phyloP scores from a whole-genome alignment of 1,284 basidiomycete species.

The Cutaneotrichosporon sp. region DNA sequence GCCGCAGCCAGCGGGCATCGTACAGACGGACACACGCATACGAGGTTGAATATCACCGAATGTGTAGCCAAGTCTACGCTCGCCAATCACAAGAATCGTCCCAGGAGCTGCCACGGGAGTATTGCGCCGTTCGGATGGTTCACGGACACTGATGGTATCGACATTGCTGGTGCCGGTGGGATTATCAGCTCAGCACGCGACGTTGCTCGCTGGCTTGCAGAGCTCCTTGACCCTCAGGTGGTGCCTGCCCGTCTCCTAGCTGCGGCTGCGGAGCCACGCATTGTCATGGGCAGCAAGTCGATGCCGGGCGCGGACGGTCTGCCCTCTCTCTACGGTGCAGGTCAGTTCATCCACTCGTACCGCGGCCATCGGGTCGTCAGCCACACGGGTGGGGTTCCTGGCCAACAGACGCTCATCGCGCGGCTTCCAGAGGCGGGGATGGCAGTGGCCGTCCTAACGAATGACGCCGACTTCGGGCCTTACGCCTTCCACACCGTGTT shows the following conservation, averaged over 20 bases:
- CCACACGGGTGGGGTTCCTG: constrained; percentile 29
- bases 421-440: constrained; percentile 24
- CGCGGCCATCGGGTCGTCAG: constrained; percentile 23
- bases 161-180: constrained; percentile 34
- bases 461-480: constrained; percentile 20
- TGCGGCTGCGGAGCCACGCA: constrained; percentile 4
- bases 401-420: constrained; percentile 20
- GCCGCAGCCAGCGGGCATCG: constrained; percentile 23
- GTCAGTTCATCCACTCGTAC: constrained; percentile 18
- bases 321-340: constrained; percentile 25
- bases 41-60: constrained; percentile 14
- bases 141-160: constrained; percentile 22
- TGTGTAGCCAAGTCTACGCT: constrained; percentile 17
- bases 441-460: constrained; percentile 25
- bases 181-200: constrained; percentile 34
- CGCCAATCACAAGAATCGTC: constrained; percentile 9
- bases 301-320: neutral
- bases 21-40: constrained; percentile 26
- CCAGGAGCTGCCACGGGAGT: constrained; percentile 27
- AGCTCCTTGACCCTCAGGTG: constrained; percentile 33
- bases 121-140: constrained; percentile 29
- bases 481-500: constrained; percentile 14
- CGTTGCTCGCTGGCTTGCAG: constrained; percentile 36
- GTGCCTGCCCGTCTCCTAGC: constrained; percentile 29
- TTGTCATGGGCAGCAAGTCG: neutral